Evolutionary conservation across 345 rosid genomes (phyloP).

Genomic region (Citrus medica): DNA sequence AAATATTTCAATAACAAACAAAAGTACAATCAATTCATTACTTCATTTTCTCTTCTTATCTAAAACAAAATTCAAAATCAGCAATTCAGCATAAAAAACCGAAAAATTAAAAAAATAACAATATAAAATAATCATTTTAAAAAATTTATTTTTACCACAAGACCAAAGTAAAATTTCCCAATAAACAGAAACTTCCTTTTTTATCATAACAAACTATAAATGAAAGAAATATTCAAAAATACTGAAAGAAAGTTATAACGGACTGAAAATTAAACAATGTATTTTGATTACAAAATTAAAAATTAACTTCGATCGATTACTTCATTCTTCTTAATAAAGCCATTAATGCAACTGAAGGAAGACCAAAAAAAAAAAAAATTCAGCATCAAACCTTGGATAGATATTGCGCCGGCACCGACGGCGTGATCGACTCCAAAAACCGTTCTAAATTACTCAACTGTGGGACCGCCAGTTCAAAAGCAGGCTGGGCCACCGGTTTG

Average conservation of each 20-base stretch:
- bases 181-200: background rate
- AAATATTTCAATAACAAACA: background rate
- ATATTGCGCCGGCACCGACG: constrained; percentile 48
- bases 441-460: constrained; percentile 45
- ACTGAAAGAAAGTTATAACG: background rate
- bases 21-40: background rate
- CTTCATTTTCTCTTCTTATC: background rate
- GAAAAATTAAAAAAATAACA: background rate
- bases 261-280: background rate
- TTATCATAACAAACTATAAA: background rate
- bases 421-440: constrained; percentile 52
- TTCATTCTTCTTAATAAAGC: background rate
- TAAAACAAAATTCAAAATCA: background rate
- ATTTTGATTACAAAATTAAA: background rate
- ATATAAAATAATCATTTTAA: background rate
- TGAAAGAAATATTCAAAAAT: background rate
- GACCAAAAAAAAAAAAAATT: background rate
- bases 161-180: background rate
- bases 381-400: constrained; percentile 38
- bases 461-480: constrained; percentile 19
- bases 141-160: background rate
- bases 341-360: background rate
- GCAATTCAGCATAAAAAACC: background rate
- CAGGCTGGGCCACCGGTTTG: constrained; percentile 19
- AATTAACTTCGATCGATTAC: background rate